Base-by-base conservation (phyloP, 192 early-diverging fungal genomes). In the Backusella mclennaniae region DNA sequence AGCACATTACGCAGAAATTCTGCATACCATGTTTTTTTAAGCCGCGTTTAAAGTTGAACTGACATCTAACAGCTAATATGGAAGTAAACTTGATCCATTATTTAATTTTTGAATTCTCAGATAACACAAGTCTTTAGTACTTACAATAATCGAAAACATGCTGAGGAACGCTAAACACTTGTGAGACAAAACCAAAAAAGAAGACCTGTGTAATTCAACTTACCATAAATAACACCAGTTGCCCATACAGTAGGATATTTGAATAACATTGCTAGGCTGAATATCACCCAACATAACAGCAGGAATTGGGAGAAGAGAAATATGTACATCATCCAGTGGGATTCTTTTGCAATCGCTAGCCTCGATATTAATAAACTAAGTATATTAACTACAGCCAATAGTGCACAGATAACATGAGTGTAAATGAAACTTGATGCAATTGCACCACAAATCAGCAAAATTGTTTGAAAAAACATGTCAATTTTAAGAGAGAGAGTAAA, bases 381-480 rank as follows among this genome's bases (percentile, higher is more conserved):
- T 29, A 29, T 11, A 63, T 29, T 63, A 8, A 23, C 4, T 4
- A 35, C 21, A 6, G 42, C 1, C 42, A 71, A 71, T 7, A 71
- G 39, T 1, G 39, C 41, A 2, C 41, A 29, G 23, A 71, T 71
- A 46, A 71, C 14, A 7, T 9, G 3, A 31, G 23, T 11, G 2
- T 29, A 19, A 8, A 49, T 4, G 2, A 46, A 29, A 6, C 6
- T 26, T 23, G 70, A 26, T 23, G 42, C 19, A 17, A 33, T 33
- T 23, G 41, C 17, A 17, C 14, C 39, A 31, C 39, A 21, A 44
- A 49, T 29, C 44, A 71, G 2, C 15, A 71, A 15, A 21, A 44
- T 35, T 8, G 75, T 15, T 75, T 73, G 66, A 35, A 76, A 76
- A 66, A 76, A 76, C n/a, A 76, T 76, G 63, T 76, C 46, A n/a